Evolutionary conservation across 805 yeast genomes (phyloP), one percentile per base, ranked within the genome.

Genomic region (Saccharomycopsis sp.): DNA sequence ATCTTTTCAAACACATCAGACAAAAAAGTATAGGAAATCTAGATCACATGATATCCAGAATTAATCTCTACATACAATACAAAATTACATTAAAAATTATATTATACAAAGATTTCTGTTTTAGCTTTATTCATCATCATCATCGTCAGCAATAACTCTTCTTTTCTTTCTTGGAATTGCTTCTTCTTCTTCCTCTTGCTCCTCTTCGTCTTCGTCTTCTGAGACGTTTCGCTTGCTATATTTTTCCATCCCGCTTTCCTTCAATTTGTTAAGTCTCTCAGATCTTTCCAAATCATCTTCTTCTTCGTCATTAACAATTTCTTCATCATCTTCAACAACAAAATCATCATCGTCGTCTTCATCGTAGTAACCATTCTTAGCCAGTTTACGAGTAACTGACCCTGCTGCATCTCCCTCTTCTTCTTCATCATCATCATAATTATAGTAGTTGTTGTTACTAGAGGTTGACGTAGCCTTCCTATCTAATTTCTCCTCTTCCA

Each of bases 261-360:
- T 50, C 22, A 43, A 31, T 28, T 27, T 38, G 21, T 39, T 43
- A 20, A 50, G 40, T 32, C 53, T 40, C 27, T 50, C 53, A 13
- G 53, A 43, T 44, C 47, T 40, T 38, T 39, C 54, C 38, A 62
- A 58, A n/a, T 56, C 57, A 24, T 51, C 58, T 11, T 48, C 56
- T n/a, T 45, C 51, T 9, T 48, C 52, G 26, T 47, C 48, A 22
- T 40, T 50, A 5, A 35, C 54, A 2, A 37, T 48, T 4, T 49
- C 42, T 44, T 50, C 53, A 35, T 50, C 53, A 36, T 50, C 53
- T 34, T 43, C 49, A 8, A 51, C 53, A 16, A 50, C 51, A 40
- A 50, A 50, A 38, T 50, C 53, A 28, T 48, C 53, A 36, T 50
- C 53, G 16, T 50, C 53, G 9, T 48, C 52, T 13, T 50, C 51